These are phyloP conservation scores for Penicillium sp. DNA, from an alignment of 2,329 filamentous ascomycete species.

Conservation along the genomic window DNA sequence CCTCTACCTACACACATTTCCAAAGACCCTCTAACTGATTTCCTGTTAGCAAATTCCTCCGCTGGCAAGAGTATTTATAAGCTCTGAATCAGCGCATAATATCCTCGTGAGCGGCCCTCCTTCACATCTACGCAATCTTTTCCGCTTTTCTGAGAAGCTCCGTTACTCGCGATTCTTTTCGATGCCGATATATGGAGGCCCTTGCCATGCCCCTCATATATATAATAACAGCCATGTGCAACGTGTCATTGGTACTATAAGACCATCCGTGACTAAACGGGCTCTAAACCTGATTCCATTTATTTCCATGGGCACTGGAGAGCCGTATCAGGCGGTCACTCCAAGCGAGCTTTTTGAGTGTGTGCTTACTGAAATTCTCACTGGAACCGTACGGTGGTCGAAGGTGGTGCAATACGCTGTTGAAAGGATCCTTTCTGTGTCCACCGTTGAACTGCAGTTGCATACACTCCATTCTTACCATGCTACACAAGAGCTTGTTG, in stretches of 20 bases:
- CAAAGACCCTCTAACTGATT: too few relatives aligned
- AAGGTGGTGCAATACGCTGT: neutral
- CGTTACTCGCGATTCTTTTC: neutral
- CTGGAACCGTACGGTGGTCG: neutral
- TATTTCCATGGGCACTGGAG: neutral
- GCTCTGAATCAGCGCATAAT: neutral
- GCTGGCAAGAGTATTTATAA: neutral
- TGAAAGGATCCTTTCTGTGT: neutral
- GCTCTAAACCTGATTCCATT: neutral
- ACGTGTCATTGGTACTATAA: neutral
- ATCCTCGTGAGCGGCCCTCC: neutral
- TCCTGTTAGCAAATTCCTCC: neutral
- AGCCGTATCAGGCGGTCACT: neutral
- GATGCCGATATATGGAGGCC: slow-evolving; percentile 1
- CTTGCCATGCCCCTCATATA: neutral
- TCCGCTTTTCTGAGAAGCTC: neutral
- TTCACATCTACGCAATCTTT: neutral
- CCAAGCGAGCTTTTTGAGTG: neutral
- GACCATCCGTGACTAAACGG: neutral
- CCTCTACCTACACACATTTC: neutral
- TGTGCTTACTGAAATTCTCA: neutral
- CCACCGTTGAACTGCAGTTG: neutral
- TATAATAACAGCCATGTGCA: neutral
- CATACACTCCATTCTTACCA: neutral
- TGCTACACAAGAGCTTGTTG: neutral